Conservation (phyloP, 2,329 filamentous ascomycete species). For the Trichoderma atroviride region DNA sequence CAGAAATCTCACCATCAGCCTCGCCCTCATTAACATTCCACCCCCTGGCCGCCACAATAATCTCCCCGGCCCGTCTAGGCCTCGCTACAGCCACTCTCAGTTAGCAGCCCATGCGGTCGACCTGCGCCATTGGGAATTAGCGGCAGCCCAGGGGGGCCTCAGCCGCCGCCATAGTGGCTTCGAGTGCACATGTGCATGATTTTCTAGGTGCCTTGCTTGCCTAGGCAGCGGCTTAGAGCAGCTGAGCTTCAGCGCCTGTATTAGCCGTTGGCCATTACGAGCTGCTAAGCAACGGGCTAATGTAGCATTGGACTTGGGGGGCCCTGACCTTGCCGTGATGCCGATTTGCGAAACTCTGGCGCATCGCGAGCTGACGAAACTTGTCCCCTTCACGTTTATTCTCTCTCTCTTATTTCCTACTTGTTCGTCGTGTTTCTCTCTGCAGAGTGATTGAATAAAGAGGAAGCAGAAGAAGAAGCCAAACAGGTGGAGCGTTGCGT, state of each 20-base stretch:
- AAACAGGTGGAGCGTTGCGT: background rate
- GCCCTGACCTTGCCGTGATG: slow-evolving; percentile 10
- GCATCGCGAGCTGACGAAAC: slow-evolving; percentile 6
- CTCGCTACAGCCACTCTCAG: slow-evolving; percentile 17
- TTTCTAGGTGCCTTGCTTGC: background rate
- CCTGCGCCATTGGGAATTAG: slow-evolving; percentile 23
- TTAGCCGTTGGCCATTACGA: slow-evolving; percentile 12
- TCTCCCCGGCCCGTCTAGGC: background rate
- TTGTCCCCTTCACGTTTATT: background rate
- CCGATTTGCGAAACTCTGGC: slow-evolving; percentile 8
- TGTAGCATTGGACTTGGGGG: background rate
- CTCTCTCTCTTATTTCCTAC: background rate
- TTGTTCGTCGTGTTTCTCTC: background rate
- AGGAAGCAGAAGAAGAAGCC: background rate
- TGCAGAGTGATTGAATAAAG: background rate
- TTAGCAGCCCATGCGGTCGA: slow-evolving; percentile 16
- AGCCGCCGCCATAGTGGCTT: slow-evolving; percentile 21
- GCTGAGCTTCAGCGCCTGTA: slow-evolving; percentile 11
- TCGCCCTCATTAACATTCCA: background rate
- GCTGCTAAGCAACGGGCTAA: slow-evolving; percentile 5
- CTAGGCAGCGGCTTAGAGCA: background rate
- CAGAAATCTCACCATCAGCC: slow-evolving; percentile 1
- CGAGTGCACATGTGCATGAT: background rate
- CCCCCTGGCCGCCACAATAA: slow-evolving; percentile 20
- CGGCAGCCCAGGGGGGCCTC: slow-evolving; percentile 11